Evolutionary conservation across 352 stramenopile genomes (phyloP).

Genomic region (Phytophthora sojae): DNA sequence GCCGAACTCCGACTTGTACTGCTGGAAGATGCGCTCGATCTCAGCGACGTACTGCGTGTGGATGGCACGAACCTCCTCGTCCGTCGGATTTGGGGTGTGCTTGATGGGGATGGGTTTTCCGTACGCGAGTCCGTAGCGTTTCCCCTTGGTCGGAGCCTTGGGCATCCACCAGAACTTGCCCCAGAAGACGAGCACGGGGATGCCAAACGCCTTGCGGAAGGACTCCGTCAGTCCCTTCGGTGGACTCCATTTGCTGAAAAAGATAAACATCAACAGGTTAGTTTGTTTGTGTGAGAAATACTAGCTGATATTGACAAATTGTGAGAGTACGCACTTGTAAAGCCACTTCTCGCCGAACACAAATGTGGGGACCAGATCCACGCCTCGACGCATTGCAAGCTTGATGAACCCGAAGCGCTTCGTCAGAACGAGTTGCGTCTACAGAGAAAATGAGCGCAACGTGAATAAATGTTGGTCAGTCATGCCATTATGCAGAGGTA

Average conservation of each 20-base stretch:
- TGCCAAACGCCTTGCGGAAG: conserved; percentile 62
- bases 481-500: not conserved
- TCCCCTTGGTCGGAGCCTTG: conserved; percentile 48
- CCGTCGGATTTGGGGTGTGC: conserved; percentile 37
- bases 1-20: conserved; percentile 45
- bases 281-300: not conserved
- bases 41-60: conserved; percentile 39
- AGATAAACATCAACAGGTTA: not conserved
- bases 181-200: conserved; percentile 78
- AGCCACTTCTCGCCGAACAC: conserved; percentile 59
- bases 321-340: conserved; percentile 37
- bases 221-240: conserved; percentile 42
- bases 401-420: conserved; percentile 49
- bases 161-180: conserved; percentile 79
- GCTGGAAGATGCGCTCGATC: conserved; percentile 33
- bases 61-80: conserved; percentile 31
- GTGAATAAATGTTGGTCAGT: not conserved
- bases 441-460: not conserved
- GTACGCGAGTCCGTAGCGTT: conserved; percentile 42
- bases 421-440: conserved; percentile 42
- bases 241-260: conserved; percentile 34
- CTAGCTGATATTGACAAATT: no score
- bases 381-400: conserved; percentile 45
- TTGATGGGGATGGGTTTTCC: conserved; percentile 44
- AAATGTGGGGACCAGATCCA: conserved; percentile 47